Base-by-base conservation (phyloP, 371 early-diverging fungal genomes). In the Actinomortierella wolfii region DNA sequence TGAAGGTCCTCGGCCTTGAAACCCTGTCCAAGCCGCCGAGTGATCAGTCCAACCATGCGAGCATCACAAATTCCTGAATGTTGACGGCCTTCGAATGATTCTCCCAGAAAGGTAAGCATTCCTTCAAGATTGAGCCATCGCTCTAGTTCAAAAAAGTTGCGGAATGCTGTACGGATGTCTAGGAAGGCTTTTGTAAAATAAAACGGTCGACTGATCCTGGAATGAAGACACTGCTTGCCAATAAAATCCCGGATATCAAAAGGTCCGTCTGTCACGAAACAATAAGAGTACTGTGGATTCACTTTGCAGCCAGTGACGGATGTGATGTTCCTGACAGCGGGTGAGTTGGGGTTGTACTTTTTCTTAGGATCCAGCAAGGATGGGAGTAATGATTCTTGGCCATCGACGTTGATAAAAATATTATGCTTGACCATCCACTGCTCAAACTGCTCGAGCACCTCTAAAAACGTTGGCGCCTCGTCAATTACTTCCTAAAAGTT, bases 1-100 rank as follows among this genome's bases (percentile, higher is more conserved):
- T 34, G 4, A 34, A 34, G 34, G 11, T 34, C 34, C 34, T 34
- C 34, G 11, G 34, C 34, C 34, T 34, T 34, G 24, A 69, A 69
- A 3, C 71, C 71, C 8, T 48, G 8, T 11, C 65, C 71, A 0
- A 71, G 54, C 13, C 59, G 64, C 24, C 68, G 79, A 1, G 82
- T 87, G 29, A 91, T 87, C 26, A 77, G 60, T 23, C 78, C 84
- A 5, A 92, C 77, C 74, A 90, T 92, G 29, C 84, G 56, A 0
- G 93, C 83, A 75, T 94, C 93, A 67, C 93, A 92, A 45, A 92
- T 77, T 0, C 95, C 95, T 9, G 86, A 87, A 67, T 93, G 95
- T 54, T 86, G 81, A 55, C 86, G 68, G 13, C 95, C 95, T 56
- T 85, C 76, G 67, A 92, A 91, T 17, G 54, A 28, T 80, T 90